Percentiles rank a stretch among this genome's conserved stretches.
Evolutionary conservation across 495 filamentous ascomycete species (phyloP).

Genomic region (Geoglossum glabrum): DNA sequence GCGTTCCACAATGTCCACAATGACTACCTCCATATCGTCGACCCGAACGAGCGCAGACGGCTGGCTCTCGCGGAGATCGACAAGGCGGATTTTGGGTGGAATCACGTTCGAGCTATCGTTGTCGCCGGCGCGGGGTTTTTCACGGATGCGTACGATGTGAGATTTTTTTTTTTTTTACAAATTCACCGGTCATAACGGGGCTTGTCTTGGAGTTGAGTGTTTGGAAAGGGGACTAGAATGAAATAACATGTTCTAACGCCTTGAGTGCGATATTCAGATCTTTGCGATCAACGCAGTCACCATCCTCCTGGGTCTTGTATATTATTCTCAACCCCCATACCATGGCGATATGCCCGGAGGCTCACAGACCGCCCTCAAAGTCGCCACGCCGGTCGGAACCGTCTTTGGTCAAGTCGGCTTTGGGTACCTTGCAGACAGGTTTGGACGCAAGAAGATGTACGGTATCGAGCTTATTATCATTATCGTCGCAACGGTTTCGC

Average conservation of each 20-base stretch:
- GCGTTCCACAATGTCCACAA: conserved; percentile 50
- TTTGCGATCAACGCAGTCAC: conserved; percentile 50
- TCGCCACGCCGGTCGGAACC: conserved; percentile 65
- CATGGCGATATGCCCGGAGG: conserved; percentile 27
- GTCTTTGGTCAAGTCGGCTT: conserved; percentile 72
- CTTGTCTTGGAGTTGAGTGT: background rate
- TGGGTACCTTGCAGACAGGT: conserved; percentile 57
- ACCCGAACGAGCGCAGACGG: conserved; percentile 55
- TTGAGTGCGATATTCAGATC: conserved; percentile 20
- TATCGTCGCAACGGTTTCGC: conserved; percentile 64
- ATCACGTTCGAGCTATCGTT: conserved; percentile 51
- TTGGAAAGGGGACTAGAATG: background rate
- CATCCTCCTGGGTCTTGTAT: conserved; percentile 50
- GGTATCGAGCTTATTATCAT: conserved; percentile 76
- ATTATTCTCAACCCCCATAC: conserved; percentile 23
- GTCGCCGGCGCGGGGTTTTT: conserved; percentile 75
- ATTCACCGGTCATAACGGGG: background rate
- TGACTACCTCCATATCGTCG: conserved; percentile 38
- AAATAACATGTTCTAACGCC: background rate
- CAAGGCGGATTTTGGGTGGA: conserved; percentile 61
- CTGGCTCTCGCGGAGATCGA: conserved; percentile 62
- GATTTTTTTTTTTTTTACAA: background rate
- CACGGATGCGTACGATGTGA: conserved; percentile 47
- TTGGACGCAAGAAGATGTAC: conserved; percentile 72
- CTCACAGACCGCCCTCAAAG: conserved; percentile 70